These are phyloP conservation scores for Tanacetum coccineum DNA, from an alignment of 129 eudicot species.

Conservation along the genomic window DNA sequence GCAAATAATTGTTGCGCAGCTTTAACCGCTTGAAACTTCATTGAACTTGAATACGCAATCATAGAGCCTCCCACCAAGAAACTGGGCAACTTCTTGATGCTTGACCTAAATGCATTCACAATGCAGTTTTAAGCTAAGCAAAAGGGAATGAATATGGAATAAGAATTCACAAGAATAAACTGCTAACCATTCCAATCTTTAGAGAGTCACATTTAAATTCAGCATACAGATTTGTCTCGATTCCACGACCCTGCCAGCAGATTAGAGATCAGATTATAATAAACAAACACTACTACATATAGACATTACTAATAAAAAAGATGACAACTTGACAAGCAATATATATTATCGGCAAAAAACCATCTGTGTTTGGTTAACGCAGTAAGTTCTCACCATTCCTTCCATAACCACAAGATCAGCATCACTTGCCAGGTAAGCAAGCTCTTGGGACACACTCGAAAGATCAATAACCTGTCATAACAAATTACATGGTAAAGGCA, in stretches of 20 bases:
- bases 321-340: background rate
- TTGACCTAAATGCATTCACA: constrained; percentile 53
- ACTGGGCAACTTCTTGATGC: constrained; percentile 93
- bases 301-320: background rate
- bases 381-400: constrained; percentile 81
- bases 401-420: constrained; percentile 88
- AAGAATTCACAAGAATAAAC: background rate
- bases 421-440: constrained; percentile 79
- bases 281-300: background rate
- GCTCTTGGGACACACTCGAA: constrained; percentile 79
- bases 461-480: constrained; percentile 91
- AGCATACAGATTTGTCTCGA: constrained; percentile 95
- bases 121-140: background rate
- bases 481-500: background rate
- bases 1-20: background rate
- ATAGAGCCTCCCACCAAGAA: constrained; percentile 91
- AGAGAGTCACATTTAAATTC: constrained; percentile 89
- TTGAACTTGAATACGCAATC: constrained; percentile 96
- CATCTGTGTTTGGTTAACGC: background rate
- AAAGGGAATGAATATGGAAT: background rate
- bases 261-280: background rate
- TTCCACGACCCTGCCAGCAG: constrained; percentile 87
- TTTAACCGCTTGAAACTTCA: constrained; percentile 44
- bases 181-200: constrained; percentile 89
- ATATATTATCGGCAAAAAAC: background rate